Conservation (phyloP, 2,329 filamentous ascomycete genomes). For the Epichloe typhina region DNA sequence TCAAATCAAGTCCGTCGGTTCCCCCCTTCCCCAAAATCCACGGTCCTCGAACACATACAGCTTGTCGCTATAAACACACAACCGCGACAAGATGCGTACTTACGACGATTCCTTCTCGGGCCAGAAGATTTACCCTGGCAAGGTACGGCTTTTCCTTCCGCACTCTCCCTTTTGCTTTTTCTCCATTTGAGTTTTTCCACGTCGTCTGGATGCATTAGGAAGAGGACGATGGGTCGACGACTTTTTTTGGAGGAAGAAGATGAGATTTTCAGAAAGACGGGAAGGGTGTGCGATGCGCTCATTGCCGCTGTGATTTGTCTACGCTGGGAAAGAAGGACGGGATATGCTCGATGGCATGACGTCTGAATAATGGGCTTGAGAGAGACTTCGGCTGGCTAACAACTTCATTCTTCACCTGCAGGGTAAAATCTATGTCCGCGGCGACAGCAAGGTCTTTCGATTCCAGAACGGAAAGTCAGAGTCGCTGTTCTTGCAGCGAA, state of each 20-base stretch:
- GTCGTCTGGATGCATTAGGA: neutral
- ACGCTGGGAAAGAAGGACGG: neutral
- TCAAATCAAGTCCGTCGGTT: slow-evolving; percentile 14
- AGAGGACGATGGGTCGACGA: neutral
- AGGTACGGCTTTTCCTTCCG: slow-evolving; percentile 35
- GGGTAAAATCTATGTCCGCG: slow-evolving; percentile 99
- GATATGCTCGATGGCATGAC: neutral
- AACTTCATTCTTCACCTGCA: slow-evolving; percentile 27
- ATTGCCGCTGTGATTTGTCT: neutral
- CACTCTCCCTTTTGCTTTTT: neutral
- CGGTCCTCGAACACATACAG: slow-evolving; percentile 27
- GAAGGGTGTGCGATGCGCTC: too few relatives aligned
- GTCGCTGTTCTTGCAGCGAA: slow-evolving; percentile 99
- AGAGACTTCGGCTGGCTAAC: slow-evolving; percentile 11
- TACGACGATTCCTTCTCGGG: slow-evolving; percentile 56
- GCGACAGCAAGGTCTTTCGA: slow-evolving; percentile 99
- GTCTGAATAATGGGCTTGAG: neutral
- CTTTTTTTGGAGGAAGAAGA: neutral
- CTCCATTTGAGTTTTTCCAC: neutral
- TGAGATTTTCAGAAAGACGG: neutral
- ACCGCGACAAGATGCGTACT: slow-evolving; percentile 46
- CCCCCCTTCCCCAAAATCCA: slow-evolving; percentile 17
- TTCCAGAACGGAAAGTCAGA: slow-evolving; percentile 99
- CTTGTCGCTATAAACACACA: slow-evolving; percentile 28
- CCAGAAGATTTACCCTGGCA: slow-evolving; percentile 54